Conservation (phyloP, 176 grass and related monocot genomes). For the Phragmites australis region DNA sequence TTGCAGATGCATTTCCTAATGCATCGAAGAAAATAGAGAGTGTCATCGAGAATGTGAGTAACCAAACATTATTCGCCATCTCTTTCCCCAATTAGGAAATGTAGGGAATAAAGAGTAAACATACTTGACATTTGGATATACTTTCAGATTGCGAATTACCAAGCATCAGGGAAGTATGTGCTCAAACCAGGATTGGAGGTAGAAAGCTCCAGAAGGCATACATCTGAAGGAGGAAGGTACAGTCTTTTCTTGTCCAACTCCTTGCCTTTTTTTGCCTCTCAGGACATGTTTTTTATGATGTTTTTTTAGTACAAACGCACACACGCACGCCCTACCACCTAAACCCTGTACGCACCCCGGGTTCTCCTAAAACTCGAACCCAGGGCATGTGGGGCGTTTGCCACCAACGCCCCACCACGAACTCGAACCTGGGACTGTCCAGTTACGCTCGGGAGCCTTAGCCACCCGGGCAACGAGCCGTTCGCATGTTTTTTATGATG, state of each 20-base stretch:
- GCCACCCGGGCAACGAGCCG: too few species aligned
- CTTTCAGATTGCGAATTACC: constrained; percentile 81
- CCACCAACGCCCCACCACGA: too few species aligned
- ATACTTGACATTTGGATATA: constrained; percentile 32
- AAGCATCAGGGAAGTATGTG: constrained; percentile 79
- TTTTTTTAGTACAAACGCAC: too few species aligned
- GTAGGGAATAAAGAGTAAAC: neutral
- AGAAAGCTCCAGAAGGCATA: constrained; percentile 56
- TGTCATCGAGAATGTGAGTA: constrained; percentile 83
- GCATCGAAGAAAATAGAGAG: constrained; percentile 75
- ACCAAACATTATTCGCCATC: constrained; percentile 12
- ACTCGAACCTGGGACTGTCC: too few species aligned
- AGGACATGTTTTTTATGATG: constrained; percentile 3
- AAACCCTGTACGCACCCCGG: neutral
- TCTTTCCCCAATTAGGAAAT: constrained; percentile 8
- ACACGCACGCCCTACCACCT: too few species aligned
- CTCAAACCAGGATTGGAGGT: constrained; percentile 73
- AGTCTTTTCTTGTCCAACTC: constrained; percentile 21
- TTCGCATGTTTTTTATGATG: neutral
- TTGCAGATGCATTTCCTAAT: constrained; percentile 65
- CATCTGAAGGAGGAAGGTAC: constrained; percentile 66
- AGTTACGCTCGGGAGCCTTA: too few species aligned
- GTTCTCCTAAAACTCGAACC: too few species aligned
- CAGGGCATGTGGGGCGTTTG: too few species aligned
- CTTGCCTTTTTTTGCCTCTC: neutral